Base-by-base conservation (phyloP, 306 rosid genomes). In the Dalbergia cochinchinensis region DNA sequence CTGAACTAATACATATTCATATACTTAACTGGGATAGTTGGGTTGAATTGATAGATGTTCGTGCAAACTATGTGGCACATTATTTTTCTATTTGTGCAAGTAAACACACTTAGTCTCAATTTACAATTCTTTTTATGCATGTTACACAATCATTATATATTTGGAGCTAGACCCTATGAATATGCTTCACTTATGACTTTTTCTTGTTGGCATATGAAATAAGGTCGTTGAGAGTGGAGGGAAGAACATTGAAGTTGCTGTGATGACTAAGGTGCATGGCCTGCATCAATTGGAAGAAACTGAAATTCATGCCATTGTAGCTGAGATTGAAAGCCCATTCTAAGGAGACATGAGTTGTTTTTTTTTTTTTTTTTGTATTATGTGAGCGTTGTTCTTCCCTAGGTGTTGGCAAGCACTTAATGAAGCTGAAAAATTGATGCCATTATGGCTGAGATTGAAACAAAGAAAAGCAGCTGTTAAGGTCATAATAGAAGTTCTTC, bases 171-270 rank as follows among this genome's bases (percentile, higher is more conserved):
- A 78, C 73, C 73, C 63, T 62, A 16, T 66, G 14, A 70, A 55
- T 42, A 11, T 47, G 19, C 31, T 48, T 69, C 26, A 37, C 26
- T 48, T 31, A n/a, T n/a, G n/a, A n/a, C n/a, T n/a, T n/a, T n/a
- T n/a, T n/a, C n/a, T n/a, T n/a, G n/a, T n/a, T n/a, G 65, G 39
- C 50, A 37, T 59, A 41, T 76, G 69, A 66, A 65, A 79, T 67
- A 84, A 94, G 99, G 99, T 95, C 85, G 99, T 95, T 15, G 98
- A 95, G 90, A 95, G 98, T 70, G 99, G 99, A 5, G 99, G 99
- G 15, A 95, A 95, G 88, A 94, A 92, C 90, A 91, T 95, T 64
- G 99, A 95, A 87, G 98, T 95, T 74, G 99, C 97, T 60, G 97
- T 90, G 72, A 91, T 95, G 99, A 95, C 97, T 1, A 91, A 74